phyloP scores from a whole-genome alignment of 768 basidiomycete species.

The Kwoniella sp. region DNA sequence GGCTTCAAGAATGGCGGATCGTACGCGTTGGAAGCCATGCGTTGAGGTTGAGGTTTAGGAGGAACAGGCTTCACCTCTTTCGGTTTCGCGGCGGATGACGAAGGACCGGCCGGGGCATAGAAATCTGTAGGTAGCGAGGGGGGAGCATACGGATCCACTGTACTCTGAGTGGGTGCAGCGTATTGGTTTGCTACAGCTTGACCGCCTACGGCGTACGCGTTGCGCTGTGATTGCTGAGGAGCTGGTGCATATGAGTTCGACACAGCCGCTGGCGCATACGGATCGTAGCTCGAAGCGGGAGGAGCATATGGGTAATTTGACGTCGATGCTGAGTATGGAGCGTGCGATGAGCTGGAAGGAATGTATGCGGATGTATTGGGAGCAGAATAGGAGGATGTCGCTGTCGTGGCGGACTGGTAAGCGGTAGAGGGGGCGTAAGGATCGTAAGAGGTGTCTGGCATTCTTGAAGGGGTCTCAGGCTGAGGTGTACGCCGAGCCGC shows the following conservation, averaged over 20 bases:
- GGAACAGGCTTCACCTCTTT: conserved; percentile 19
- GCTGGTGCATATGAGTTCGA: conserved; percentile 8
- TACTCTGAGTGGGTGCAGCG: conserved; percentile 18
- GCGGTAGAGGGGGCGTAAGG: conserved; percentile 30
- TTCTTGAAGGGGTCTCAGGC: conserved; percentile 25
- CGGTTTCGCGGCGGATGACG: conserved; percentile 11
- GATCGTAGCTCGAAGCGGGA: conserved; percentile 4
- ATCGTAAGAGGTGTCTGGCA: conserved; percentile 24
- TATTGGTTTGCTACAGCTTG: conserved; percentile 8
- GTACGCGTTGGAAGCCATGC: conserved; percentile 44
- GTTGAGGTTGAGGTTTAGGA: conserved; percentile 23
- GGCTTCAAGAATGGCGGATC: conserved; percentile 47
- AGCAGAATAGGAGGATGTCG: background rate
- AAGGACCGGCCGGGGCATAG: background rate
- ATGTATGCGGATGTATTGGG: conserved; percentile 4
- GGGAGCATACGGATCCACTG: conserved; percentile 14
- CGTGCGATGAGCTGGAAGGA: conserved; percentile 13
- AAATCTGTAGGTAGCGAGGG: background rate
- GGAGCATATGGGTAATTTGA: conserved; percentile 16
- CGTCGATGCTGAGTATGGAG: conserved; percentile 18
- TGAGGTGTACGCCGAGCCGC: conserved; percentile 46
- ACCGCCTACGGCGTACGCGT: background rate
- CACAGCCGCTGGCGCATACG: background rate
- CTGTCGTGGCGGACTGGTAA: background rate
- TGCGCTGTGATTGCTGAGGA: background rate